Evolutionary conservation across 2,329 filamentous ascomycete genomes (phyloP), one percentile per base, ranked within the genome.

Genomic region (Colletotrichum sp.): DNA sequence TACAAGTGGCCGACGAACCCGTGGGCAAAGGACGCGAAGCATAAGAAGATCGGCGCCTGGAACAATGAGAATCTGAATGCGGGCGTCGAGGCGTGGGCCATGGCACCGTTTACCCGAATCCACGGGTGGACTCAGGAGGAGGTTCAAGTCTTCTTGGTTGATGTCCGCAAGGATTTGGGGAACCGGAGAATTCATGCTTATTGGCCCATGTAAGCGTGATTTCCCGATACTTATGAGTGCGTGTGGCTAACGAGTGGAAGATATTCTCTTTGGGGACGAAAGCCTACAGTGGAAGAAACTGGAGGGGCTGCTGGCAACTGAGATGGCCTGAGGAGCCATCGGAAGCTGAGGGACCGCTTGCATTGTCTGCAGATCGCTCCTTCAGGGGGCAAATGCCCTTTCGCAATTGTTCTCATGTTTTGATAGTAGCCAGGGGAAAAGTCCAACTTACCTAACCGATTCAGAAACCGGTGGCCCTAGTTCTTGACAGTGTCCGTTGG

Each of bases 111-210:
- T 16, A 59, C 55, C 0, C 13, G 55, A 7, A 6, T 59, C 5
- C 55, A 59, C 0, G 55, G 55, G 2, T 59, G 55, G 55, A 59
- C 55, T 15, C 21, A 28, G 55, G 55, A 28, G 55, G 24, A 28
- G 55, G 21, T 59, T 28, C 21, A 26, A 8, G 55, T 28, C 4
- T 59, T 59, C 15, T 2, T 59, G 24, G 55, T 59, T 10, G 55
- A 59, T 28, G 55, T 59, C 0, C 13, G 55, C 0, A 18, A 28
- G 1, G 55, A 59, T 18, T 1, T 59, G 1, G 3, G 1, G 0
- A 3, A 59, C 2, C 13, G 15, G 2, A 5, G 26, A 0, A 59
- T 59, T 28, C 55, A 59, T 59, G 55, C 55, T 28, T 59, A 59
- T 28, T 59, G 55, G 55, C 55, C 55, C 4, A 59, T 59, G 24